These are phyloP conservation scores for Venturia pyrina DNA, from an alignment of 2,329 filamentous ascomycete genomes.

Conservation along the genomic window DNA sequence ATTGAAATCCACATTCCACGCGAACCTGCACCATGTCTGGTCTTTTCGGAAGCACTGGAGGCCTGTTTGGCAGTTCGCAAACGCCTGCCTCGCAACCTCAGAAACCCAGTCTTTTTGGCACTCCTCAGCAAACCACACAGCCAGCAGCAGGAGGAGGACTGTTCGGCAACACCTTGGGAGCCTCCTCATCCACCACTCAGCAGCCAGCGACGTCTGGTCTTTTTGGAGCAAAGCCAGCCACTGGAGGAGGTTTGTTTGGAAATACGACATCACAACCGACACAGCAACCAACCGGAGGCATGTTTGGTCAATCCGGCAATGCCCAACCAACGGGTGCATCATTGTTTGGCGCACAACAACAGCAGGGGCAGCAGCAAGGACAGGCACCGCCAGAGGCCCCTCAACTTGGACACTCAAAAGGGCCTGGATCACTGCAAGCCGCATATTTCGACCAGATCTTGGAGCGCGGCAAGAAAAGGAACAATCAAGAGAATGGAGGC, in stretches of 20 bases:
- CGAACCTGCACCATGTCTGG: neutral
- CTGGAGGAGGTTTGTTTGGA: constrained; percentile 9
- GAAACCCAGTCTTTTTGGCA: neutral
- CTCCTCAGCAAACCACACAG: neutral
- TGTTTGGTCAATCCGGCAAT: constrained; percentile 10
- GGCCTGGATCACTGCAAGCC: constrained; percentile 32
- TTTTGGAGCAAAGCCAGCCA: neutral
- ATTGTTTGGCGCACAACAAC: constrained; percentile 14
- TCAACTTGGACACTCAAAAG: constrained; percentile 17
- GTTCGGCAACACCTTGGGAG: neutral
- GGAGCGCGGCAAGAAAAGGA: constrained; percentile 56
- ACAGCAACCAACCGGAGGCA: constrained; percentile 10
- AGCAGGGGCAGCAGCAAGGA: constrained; percentile 15
- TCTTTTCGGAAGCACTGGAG: neutral
- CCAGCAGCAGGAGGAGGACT: neutral
- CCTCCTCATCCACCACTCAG: neutral
- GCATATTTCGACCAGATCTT: constrained; percentile 56
- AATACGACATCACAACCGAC: constrained; percentile 12
- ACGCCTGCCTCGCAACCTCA: neutral
- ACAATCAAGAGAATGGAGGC: constrained; percentile 52
- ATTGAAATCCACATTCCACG: neutral
- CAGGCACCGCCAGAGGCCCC: constrained; percentile 16
- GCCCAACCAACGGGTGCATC: constrained; percentile 5
- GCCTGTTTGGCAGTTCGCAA: constrained; percentile 5
- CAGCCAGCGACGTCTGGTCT: constrained; percentile 5